Percentiles rank a stretch among this genome's conserved stretches.
phyloP scores from a whole-genome alignment of 495 filamentous ascomycete species.

The Podospora sp. region DNA sequence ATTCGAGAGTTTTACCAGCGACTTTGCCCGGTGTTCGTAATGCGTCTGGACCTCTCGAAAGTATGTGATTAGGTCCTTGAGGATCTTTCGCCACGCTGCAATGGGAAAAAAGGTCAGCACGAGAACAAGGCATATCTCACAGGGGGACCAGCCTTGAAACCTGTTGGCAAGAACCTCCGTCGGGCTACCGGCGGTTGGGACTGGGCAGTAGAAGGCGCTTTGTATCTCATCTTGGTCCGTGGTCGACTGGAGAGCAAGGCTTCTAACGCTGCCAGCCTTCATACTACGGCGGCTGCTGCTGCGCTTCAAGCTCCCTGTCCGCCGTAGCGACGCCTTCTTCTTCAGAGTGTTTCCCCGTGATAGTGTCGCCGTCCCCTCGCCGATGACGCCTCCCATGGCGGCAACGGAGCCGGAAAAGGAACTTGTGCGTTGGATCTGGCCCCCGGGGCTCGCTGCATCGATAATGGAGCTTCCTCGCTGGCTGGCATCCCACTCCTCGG shows the following conservation, averaged over 20 bases:
- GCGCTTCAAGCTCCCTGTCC: slow-evolving; percentile 73
- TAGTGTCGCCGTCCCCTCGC: slow-evolving; percentile 44
- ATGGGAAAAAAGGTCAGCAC: slow-evolving; percentile 19
- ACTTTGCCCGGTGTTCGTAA: slow-evolving; percentile 84
- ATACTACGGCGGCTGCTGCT: slow-evolving; percentile 74
- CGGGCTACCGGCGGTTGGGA: slow-evolving; percentile 83
- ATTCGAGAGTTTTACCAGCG: slow-evolving; percentile 79
- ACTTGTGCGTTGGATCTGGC: slow-evolving; percentile 51
- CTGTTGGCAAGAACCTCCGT: slow-evolving; percentile 88
- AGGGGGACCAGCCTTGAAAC: slow-evolving; percentile 74
- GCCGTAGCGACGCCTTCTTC: slow-evolving; percentile 79
- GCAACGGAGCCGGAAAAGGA: slow-evolving; percentile 50
- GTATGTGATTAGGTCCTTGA: slow-evolving; percentile 93
- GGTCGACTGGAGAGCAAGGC: slow-evolving; percentile 63
- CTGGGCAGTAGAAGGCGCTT: slow-evolving; percentile 83
- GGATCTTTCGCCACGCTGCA: slow-evolving; percentile 88
- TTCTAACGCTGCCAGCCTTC: slow-evolving; percentile 80
- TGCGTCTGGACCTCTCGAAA: slow-evolving; percentile 91
- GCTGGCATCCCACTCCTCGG: slow-evolving; percentile 73
- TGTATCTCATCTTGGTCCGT: slow-evolving; percentile 71
- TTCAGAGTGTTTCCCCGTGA: slow-evolving; percentile 78
- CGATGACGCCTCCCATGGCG: slow-evolving; percentile 23
- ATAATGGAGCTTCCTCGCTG: slow-evolving; percentile 65
- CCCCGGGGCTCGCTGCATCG: slow-evolving; percentile 42
- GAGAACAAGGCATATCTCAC: not conserved